Evolutionary conservation across 352 stramenopile species (phyloP).

Genomic region (Phytopythium cucurbitacearum): DNA sequence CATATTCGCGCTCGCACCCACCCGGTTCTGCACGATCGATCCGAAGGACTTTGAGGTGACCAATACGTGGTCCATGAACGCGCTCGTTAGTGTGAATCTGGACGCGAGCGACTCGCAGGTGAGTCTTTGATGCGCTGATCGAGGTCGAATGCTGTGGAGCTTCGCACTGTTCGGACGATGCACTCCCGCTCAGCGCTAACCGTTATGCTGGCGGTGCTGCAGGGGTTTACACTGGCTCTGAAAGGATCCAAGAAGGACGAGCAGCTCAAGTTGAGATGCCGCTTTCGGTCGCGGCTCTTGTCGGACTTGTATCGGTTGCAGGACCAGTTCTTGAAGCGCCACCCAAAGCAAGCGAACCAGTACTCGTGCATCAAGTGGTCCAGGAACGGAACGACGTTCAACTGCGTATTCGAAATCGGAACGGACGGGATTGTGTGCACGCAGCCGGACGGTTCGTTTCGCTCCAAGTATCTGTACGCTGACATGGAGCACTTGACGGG

Average conservation of each 20-base stretch:
- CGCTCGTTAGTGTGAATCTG: conserved; percentile 51
- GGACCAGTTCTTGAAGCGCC: conserved; percentile 39
- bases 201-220: neutral
- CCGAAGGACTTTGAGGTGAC: conserved; percentile 85
- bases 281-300: conserved; percentile 69
- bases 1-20: conserved; percentile 75
- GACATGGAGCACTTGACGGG: conserved; percentile 74
- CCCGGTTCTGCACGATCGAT: conserved; percentile 84
- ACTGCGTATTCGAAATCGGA: conserved; percentile 52
- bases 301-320: conserved; percentile 75
- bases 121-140: neutral
- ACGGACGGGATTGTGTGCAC: conserved; percentile 52
- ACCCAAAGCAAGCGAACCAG: conserved; percentile 23
- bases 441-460: conserved; percentile 29
- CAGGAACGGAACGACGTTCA: conserved; percentile 33
- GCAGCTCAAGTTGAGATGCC: conserved; percentile 73
- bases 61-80: conserved; percentile 76
- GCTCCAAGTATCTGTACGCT: conserved; percentile 77
- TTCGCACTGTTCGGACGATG: neutral
- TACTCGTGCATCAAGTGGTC: conserved; percentile 69
- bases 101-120: conserved; percentile 49
- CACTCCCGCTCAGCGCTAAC: too few species aligned
- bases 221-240: conserved; percentile 58
- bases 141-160: neutral
- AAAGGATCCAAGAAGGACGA: conserved; percentile 83